Conservation (phyloP, 805 yeast species). For the Kluyveromyces lactis region DNA sequence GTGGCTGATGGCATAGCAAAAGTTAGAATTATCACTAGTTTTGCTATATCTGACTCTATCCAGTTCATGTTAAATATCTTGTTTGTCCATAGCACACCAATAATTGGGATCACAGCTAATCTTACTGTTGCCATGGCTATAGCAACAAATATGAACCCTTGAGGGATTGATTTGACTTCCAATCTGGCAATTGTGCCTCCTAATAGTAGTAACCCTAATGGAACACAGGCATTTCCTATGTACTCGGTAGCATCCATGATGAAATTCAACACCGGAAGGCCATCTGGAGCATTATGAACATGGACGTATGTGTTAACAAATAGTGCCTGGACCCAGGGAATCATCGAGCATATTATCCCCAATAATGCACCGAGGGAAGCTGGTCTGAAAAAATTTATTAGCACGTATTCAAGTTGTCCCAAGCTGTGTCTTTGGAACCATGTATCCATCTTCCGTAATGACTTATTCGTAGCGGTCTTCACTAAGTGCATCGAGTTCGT, state of each 20-base stretch:
- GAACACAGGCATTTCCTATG: conserved; percentile 82
- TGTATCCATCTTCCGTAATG: background rate
- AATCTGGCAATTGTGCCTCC: conserved; percentile 87
- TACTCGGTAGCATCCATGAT: conserved; percentile 74
- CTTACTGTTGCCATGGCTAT: conserved; percentile 47
- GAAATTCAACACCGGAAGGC: conserved; percentile 73
- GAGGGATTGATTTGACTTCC: conserved; percentile 47
- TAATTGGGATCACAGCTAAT: conserved; percentile 64
- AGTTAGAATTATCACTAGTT: conserved; percentile 65
- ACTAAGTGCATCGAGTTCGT: background rate
- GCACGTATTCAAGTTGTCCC: conserved; percentile 29
- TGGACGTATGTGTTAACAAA: conserved; percentile 45
- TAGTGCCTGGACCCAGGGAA: conserved; percentile 78
- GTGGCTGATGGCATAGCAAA: conserved; percentile 87
- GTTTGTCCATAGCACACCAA: conserved; percentile 65
- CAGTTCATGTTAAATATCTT: conserved; percentile 54
- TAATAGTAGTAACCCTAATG: conserved; percentile 69
- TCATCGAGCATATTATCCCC: conserved; percentile 61
- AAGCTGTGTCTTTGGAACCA: conserved; percentile 15
- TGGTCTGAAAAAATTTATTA: conserved; percentile 55
- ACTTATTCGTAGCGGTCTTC: conserved; percentile 2
- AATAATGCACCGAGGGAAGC: conserved; percentile 63
- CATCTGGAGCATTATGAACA: conserved; percentile 76
- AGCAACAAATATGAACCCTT: conserved; percentile 55
- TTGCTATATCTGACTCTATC: conserved; percentile 50